phyloP scores from a whole-genome alignment of 1,284 basidiomycete genomes.

The Prillingera fragicola region DNA sequence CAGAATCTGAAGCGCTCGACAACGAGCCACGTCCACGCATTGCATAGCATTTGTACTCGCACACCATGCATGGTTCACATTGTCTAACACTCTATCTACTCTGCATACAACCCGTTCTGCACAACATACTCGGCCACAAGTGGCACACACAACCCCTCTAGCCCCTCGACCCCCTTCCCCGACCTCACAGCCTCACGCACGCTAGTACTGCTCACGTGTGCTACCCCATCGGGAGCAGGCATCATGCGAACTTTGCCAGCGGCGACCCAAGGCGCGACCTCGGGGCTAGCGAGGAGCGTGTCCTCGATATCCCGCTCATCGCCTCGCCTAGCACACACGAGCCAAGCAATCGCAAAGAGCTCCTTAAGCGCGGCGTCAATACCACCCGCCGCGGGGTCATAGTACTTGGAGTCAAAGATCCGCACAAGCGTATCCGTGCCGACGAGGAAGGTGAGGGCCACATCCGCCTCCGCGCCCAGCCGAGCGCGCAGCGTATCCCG shows the following conservation, averaged over 20 bases:
- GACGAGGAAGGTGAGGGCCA: constrained; percentile 52
- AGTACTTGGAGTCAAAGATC: constrained; percentile 75
- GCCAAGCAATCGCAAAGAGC: constrained; percentile 46
- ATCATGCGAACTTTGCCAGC: constrained; percentile 56
- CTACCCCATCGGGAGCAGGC: constrained; percentile 53
- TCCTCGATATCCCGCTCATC: constrained; percentile 26
- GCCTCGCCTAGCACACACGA: constrained; percentile 66
- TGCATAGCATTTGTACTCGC: background rate
- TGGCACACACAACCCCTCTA: constrained; percentile 2
- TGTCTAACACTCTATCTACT: background rate
- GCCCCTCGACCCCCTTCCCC: constrained; percentile 1
- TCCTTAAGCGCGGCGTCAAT: constrained; percentile 43
- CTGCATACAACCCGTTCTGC: constrained; percentile 7
- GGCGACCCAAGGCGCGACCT: constrained; percentile 53
- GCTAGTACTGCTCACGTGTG: constrained; percentile 66
- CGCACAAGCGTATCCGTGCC: constrained; percentile 86
- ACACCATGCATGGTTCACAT: background rate
- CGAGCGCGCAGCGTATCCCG: background rate
- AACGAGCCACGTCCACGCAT: too few relatives aligned
- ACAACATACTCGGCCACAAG: constrained; percentile 10
- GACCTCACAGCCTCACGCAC: constrained; percentile 55
- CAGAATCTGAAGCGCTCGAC: too few relatives aligned
- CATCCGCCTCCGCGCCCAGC: background rate
- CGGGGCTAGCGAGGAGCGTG: constrained; percentile 45
- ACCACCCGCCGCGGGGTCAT: constrained; percentile 48